Base-by-base conservation (phyloP, 2,329 filamentous ascomycete genomes). In the Cryphonectria nitschkei region DNA sequence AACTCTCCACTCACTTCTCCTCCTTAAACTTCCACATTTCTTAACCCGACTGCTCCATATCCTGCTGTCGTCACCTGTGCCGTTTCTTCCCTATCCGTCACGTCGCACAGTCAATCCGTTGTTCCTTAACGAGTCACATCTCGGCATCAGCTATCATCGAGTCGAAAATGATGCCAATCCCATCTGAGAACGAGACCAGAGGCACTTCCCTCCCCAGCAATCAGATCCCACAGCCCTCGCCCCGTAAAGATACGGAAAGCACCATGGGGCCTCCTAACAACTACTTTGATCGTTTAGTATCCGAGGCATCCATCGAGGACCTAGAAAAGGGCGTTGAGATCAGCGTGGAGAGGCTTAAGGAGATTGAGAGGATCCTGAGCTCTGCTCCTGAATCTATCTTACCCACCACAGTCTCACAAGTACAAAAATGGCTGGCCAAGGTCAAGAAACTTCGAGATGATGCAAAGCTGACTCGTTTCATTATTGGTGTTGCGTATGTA, bases 401-500 rank as follows among this genome's bases (percentile, higher is more conserved):
- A 14, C 26, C 13, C 8, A 68, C 41, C 13, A 62, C 72, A 3
- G 58, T 73, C 8, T 46, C 74, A 9, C 75, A 79, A 56, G 72
- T 74, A 14, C 41, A 73, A 11, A 73, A 76, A 34, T 79, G 77
- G 75, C 54, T 73, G 8, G 22, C 71, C 7, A 52, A 37, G 16
- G 83, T 86, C 58, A 76, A 82, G 1, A 79, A 80, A 4, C 75
- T 87, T 0, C 76, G 80, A 39, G 77, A 81, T 3, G 80, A 82
- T 65, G 79, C 81, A 2, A 75, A 76, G 7, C 79, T 78, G 29
- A 75, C 75, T 2, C 80, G 76, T 29, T 83, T 82, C 1, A 81
- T 90, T 0, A 81, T 90, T 37, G 88, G 88, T 8, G 85, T 91
- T 0, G 84, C 90, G 64, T 70, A 7, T 41, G 68, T 67, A n/a